Base-by-base conservation (phyloP, 495 filamentous ascomycete genomes). In the Coniosporium apollinis region DNA sequence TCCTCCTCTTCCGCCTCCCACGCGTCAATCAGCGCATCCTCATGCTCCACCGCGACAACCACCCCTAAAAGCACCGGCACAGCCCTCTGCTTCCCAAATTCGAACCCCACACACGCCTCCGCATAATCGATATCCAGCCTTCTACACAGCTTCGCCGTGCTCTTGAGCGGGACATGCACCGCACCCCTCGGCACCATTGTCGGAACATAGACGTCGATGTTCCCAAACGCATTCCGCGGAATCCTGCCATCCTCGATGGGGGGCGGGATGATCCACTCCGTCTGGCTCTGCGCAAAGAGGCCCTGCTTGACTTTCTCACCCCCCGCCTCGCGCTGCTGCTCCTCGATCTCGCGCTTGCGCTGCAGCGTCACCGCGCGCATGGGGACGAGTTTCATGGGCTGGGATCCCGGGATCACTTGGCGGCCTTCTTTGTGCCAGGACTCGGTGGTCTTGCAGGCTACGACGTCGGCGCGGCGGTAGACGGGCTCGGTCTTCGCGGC, bases 371-470 rank as follows among this genome's bases (percentile, higher is more conserved):
- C 87, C 24, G 84, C 89, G 21, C 89, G 78, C 49, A 87, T 81
- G 7, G 86, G 82, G 0, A 94, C 89, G 22, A 65, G 66, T 49
- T 99, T 99, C 26, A 94, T 59, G 0, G 87, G 79, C 22, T 74
- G 59, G 39, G 76, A 69, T 15, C 82, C 82, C 0, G 61, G 49
- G 8, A 65, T 69, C 8, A 91, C 66, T 21, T 70, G 74, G 1
- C 86, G 73, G 16, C 89, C 89, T 67, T 96, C 91, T 49, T 93
- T 92, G 49, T 94, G 91, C 91, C 91, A 96, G 30, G 79, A 91
- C 48, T 99, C 89, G 11, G 77, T 76, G n/a, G 77, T 84, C 48
- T 89, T 81, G 51, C 91, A 93, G 39, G 70, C 59, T 3, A 82
- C 70, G 3, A 99, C 72, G 45, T 94, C 86, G 24, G 66, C 67